Evolutionary conservation across 2,329 filamentous ascomycete genomes (phyloP).

Genomic region (Phoma sp.): DNA sequence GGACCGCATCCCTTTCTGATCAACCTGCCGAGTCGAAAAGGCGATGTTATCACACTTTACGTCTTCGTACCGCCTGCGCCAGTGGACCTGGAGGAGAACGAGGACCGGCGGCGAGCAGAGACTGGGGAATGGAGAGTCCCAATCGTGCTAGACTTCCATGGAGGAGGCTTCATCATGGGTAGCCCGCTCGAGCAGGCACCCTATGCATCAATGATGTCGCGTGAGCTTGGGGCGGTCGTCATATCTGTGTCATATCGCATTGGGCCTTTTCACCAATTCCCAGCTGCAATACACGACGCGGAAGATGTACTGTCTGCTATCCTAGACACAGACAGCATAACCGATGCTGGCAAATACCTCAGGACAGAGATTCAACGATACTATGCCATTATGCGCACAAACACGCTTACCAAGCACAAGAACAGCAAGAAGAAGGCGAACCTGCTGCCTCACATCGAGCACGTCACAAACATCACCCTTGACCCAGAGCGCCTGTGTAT

Average conservation of each 20-base stretch:
- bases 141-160: constrained; percentile 53
- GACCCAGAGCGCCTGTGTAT: constrained; percentile 51
- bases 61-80: constrained; percentile 50
- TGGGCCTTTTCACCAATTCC: constrained; percentile 55
- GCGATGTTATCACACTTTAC: constrained; percentile 49
- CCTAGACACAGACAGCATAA: constrained; percentile 43
- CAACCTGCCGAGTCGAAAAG: constrained; percentile 49
- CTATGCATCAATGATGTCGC: constrained; percentile 55
- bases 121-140: constrained; percentile 46
- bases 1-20: constrained; percentile 53
- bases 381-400: constrained; percentile 36
- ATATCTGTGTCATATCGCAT: constrained; percentile 58
- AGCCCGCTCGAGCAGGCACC: constrained; percentile 54
- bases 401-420: constrained; percentile 18
- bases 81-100: constrained; percentile 34
- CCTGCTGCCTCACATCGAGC: constrained; percentile 21
- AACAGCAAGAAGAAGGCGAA: constrained; percentile 24
- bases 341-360: constrained; percentile 43
- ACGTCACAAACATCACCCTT: constrained; percentile 38
- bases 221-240: constrained; percentile 51
- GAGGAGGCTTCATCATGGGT: constrained; percentile 54
- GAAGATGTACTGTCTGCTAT: constrained; percentile 55
- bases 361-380: constrained; percentile 44
- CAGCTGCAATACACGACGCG: constrained; percentile 56
- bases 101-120: constrained; percentile 21